These are phyloP conservation scores for Casuarina glauca DNA, from an alignment of 306 rosid genomes.

Conservation along the genomic window DNA sequence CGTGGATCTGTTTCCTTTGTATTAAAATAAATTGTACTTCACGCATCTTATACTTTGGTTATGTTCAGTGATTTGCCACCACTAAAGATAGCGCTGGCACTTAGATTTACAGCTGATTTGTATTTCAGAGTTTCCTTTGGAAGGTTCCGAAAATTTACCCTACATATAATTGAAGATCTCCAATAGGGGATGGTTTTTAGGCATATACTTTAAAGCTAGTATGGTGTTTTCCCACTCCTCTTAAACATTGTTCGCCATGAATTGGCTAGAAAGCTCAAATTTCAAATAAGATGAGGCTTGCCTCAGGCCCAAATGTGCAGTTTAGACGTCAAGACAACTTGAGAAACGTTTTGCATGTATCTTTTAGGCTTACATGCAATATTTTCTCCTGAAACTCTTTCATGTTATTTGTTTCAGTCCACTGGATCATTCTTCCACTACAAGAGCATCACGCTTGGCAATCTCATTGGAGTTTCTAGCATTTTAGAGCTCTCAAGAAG, in stretches of 20 bases:
- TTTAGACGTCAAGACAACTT: not conserved
- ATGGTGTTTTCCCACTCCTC: not conserved
- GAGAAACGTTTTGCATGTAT: not conserved
- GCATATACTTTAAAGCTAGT: no score
- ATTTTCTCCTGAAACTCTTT: conserved; percentile 17
- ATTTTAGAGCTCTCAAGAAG: conserved; percentile 54
- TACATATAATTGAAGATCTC: conserved; percentile 23
- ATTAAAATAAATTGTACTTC: not conserved
- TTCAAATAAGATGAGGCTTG: not conserved
- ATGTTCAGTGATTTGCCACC: not conserved
- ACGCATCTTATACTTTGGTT: not conserved
- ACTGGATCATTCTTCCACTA: conserved; percentile 59
- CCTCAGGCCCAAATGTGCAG: not conserved
- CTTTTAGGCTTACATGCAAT: not conserved
- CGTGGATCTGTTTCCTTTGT: not conserved
- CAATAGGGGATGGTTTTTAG: not conserved
- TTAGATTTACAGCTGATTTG: conserved; percentile 27
- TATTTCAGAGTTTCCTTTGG: conserved; percentile 29
- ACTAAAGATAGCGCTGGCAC: conserved; percentile 4
- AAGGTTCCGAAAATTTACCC: conserved; percentile 35
- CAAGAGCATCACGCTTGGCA: conserved; percentile 64
- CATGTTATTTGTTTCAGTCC: conserved; percentile 38
- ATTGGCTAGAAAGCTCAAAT: not conserved
- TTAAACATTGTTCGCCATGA: not conserved
- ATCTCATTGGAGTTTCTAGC: conserved; percentile 59